Base-by-base conservation (phyloP, 2,329 filamentous ascomycete genomes). In the Cytospora schulzeri region DNA sequence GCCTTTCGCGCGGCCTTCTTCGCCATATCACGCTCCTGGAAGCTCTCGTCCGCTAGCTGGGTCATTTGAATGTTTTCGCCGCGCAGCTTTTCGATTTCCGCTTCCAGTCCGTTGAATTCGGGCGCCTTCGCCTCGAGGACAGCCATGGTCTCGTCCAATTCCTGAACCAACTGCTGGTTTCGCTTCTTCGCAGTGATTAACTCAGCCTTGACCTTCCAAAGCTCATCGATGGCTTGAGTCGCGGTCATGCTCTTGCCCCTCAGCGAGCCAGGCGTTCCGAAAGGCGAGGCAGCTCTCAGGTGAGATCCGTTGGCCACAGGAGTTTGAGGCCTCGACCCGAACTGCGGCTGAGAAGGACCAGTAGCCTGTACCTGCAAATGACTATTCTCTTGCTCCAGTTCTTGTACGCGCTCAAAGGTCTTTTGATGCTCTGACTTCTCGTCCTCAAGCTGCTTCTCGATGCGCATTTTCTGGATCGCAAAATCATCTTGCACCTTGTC, bases 41-140 rank as follows among this genome's bases (percentile, higher is more conserved):
- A 91, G 64, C 91, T 90, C 58, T 92, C 87, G 67, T 97, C 92
- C 11, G 96, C 87, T 28, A 97, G 84, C 67, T 90, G 86, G 0
- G 93, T 96, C 83, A 94, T 92, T 68, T 95, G 90, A 38, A 91
- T 84, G 45, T 96, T 88, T 69, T 97, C 93, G 64, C 85, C 84
- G 64, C 93, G 88, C 2, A 98, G 83, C 35, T 91, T 88, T 60
- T 92, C 88, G 68, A 93, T 89, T 71, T 98, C 93, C 17, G 87
- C 84, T 56, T 91, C 88, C 22, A 96, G 80, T 70, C 98, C 93
- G 67, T 96, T 89, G 33, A 97, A 86, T 72, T 97, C 93, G 0
- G 95, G 95, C 29, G 90, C 88, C 74, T 91, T 93, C 28, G 89
- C 89, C 75, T 99, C 93, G 45, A 98, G 79, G 64, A 93, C 90